These are phyloP conservation scores for Capsicum rhomboideum DNA, from an alignment of 257 asterid genomes.

Conservation along the genomic window DNA sequence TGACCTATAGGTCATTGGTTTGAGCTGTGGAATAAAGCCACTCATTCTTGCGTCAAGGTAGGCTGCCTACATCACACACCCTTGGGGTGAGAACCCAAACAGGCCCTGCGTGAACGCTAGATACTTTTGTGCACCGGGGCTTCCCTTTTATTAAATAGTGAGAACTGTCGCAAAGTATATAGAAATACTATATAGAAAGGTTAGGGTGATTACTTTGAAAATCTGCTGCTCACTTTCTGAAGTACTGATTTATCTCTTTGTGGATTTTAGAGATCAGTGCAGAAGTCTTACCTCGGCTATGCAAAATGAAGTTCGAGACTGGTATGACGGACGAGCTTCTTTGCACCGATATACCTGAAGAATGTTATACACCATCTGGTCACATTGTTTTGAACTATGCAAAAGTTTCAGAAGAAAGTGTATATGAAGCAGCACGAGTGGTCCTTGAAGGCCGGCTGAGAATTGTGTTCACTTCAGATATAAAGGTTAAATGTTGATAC, in stretches of 20 bases:
- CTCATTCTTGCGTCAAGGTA: too few species aligned
- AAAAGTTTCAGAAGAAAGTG: slow-evolving; percentile 20
- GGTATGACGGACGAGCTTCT: slow-evolving; percentile 11
- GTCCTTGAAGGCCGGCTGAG: slow-evolving; percentile 20
- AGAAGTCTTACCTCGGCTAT: slow-evolving; percentile 25
- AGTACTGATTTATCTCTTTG: not conserved
- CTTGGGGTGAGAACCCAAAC: too few species aligned
- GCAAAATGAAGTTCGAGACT: slow-evolving; percentile 14
- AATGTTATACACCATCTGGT: slow-evolving; percentile 6
- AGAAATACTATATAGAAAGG: not conserved
- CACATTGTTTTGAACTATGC: slow-evolving; percentile 16
- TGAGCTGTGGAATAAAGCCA: too few species aligned
- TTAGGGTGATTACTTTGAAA: not conserved
- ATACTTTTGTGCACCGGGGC: too few species aligned
- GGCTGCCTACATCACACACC: too few species aligned
- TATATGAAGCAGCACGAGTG: not conserved
- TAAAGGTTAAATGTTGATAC: slow-evolving; percentile 19
- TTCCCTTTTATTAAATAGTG: too few species aligned
- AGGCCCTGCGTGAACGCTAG: too few species aligned
- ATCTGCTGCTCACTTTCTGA: not conserved
- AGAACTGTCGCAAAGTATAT: too few species aligned
- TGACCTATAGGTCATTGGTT: too few species aligned
- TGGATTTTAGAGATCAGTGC: not conserved
- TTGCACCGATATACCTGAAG: slow-evolving; percentile 2
- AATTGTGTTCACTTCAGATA: slow-evolving; percentile 15